A percentile compares a stretch with the other conserved stretches of the same genome.
phyloP scores from a whole-genome alignment of 495 filamentous ascomycete species.

The Talaromyces nanjingensis region DNA sequence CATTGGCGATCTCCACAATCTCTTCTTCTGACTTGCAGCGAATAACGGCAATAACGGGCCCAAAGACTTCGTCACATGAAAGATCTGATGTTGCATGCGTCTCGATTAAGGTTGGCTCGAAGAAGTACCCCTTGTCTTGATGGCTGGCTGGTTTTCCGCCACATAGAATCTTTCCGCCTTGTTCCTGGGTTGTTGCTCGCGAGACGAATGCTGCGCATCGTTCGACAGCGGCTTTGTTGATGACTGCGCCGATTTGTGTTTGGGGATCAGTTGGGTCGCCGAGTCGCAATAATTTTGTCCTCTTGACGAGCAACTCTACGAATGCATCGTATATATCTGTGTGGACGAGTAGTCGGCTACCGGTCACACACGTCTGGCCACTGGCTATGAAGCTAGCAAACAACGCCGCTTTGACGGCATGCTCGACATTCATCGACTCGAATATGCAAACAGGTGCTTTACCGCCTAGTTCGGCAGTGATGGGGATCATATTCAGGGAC shows the following conservation, averaged over 20 bases:
- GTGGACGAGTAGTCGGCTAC: constrained; percentile 51
- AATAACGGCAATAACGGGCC: constrained; percentile 42
- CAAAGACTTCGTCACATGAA: constrained; percentile 40
- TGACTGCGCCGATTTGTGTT: constrained; percentile 37
- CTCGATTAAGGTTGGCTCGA: constrained; percentile 48
- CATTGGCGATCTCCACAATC: constrained; percentile 39
- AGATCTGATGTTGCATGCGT: constrained; percentile 22
- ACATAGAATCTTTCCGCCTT: constrained; percentile 23
- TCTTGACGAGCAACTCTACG: constrained; percentile 24
- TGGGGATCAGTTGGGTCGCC: constrained; percentile 39
- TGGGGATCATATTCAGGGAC: constrained; percentile 43
- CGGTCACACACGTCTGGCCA: constrained; percentile 57
- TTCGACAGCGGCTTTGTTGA: constrained; percentile 30
- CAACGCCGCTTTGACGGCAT: constrained; percentile 49
- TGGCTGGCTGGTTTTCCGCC: constrained; percentile 27
- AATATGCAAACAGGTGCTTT: constrained; percentile 55
- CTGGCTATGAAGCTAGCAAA: constrained; percentile 54
- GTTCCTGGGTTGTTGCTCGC: constrained; percentile 18
- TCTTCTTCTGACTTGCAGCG: constrained; percentile 41
- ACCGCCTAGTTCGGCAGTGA: constrained; percentile 54
- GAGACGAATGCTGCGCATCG: constrained; percentile 30
- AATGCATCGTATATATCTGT: constrained; percentile 35
- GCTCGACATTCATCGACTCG: constrained; percentile 38
- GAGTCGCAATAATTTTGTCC: constrained; percentile 36
- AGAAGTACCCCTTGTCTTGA: constrained; percentile 47